A percentile compares a stretch with the other conserved stretches of the same genome.
These are phyloP conservation scores for Ramularia collo-cygni DNA, from an alignment of 2,329 filamentous ascomycete genomes.

Conservation along the genomic window DNA sequence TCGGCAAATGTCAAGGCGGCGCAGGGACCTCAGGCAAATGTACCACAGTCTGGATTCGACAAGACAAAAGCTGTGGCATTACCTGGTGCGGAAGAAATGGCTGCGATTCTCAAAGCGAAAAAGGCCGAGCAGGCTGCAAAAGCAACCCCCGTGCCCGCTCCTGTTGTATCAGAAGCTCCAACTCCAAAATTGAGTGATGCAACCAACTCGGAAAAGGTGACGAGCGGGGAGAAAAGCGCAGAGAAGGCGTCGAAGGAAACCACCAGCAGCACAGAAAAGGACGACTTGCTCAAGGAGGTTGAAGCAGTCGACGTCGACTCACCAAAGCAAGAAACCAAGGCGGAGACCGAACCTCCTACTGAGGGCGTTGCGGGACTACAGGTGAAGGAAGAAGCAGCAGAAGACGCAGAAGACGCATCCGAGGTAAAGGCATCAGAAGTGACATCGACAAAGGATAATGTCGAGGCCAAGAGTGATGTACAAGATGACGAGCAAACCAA, in stretches of 20 bases:
- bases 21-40: slow-evolving; percentile 19
- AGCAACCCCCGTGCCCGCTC: background rate
- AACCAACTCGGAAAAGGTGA: background rate
- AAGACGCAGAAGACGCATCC: background rate
- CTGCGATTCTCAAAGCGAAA: slow-evolving; percentile 11
- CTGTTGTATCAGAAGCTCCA: too few species aligned
- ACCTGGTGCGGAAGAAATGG: slow-evolving; percentile 30
- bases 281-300: slow-evolving; percentile 4
- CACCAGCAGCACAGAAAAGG: background rate
- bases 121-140: slow-evolving; percentile 5
- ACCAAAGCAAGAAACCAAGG: background rate
- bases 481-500: slow-evolving; percentile 17
- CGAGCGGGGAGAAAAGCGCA: slow-evolving; percentile 2
- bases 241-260: slow-evolving; percentile 1
- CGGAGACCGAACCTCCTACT: background rate
- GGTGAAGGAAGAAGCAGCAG: background rate
- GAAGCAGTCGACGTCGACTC: background rate
- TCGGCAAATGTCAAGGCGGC: slow-evolving; percentile 11
- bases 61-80: slow-evolving; percentile 21
- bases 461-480: slow-evolving; percentile 6
- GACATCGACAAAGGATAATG: slow-evolving; percentile 5
- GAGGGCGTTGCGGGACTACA: slow-evolving; percentile 8
- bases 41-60: slow-evolving; percentile 15
- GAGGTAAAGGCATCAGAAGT: slow-evolving; percentile 16
- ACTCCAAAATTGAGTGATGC: background rate